Evolutionary conservation across 768 basidiomycete species (phyloP).

Genomic region (Phlegmacium glaucopus): DNA sequence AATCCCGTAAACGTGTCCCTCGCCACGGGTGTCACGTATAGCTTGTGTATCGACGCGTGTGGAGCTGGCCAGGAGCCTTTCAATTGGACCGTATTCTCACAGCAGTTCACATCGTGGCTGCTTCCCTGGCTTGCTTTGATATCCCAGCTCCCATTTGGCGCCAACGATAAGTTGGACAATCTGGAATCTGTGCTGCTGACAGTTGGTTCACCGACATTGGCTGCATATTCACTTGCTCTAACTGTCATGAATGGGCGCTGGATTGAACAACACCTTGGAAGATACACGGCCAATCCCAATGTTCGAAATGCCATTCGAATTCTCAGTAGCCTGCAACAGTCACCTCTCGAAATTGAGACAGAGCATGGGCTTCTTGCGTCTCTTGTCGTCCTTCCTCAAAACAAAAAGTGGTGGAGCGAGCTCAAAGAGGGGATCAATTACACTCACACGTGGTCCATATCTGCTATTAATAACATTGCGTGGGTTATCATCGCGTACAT

Average conservation of each 20-base stretch:
- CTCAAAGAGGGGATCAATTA: slow-evolving; percentile 30
- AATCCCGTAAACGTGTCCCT: slow-evolving; percentile 17
- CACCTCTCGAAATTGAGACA: slow-evolving; percentile 29
- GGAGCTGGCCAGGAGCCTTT: slow-evolving; percentile 23
- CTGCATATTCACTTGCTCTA: slow-evolving; percentile 41
- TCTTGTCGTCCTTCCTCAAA: slow-evolving; percentile 38
- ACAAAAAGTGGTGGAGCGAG: slow-evolving; percentile 40
- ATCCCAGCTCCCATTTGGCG: slow-evolving; percentile 48
- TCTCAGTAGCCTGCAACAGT: slow-evolving; percentile 40
- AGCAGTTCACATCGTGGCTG: slow-evolving; percentile 42
- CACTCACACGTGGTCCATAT: slow-evolving; percentile 34
- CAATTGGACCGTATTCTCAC: slow-evolving; percentile 31
- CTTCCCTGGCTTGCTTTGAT: slow-evolving; percentile 47
- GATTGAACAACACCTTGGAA: slow-evolving; percentile 30
- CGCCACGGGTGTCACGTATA: slow-evolving; percentile 27
- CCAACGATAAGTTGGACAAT: slow-evolving; percentile 35
- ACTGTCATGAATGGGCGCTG: slow-evolving; percentile 43
- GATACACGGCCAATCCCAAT: slow-evolving; percentile 29
- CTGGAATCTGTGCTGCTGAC: slow-evolving; percentile 39
- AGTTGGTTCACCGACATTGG: slow-evolving; percentile 41
- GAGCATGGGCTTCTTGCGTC: slow-evolving; percentile 31
- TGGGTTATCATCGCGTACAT: slow-evolving; percentile 45
- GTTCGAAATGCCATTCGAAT: slow-evolving; percentile 25
- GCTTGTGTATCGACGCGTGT: slow-evolving; percentile 25
- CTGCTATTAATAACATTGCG: slow-evolving; percentile 34